phyloP scores from a whole-genome alignment of 306 rosid species.

The barrel medic (Medicago truncatula) region DNA sequence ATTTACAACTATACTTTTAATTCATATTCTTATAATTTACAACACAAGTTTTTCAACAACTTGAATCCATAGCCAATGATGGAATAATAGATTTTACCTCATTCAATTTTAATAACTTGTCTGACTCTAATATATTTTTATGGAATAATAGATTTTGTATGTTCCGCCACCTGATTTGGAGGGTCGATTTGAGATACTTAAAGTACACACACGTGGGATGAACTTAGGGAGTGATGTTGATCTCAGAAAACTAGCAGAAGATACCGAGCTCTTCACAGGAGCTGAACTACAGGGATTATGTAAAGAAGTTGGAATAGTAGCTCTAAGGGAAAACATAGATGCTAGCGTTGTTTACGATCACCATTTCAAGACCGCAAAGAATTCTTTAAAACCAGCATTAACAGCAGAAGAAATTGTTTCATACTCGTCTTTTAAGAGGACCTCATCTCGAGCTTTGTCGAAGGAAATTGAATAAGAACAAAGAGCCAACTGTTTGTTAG shows the following conservation, averaged over 20 bases:
- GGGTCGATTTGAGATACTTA: constrained; percentile 77
- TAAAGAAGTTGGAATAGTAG: constrained; percentile 85
- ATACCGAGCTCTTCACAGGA: constrained; percentile 86
- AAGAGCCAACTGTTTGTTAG: background rate
- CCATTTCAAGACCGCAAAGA: constrained; percentile 73
- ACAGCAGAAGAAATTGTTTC: constrained; percentile 53
- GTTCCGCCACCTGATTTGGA: constrained; percentile 94
- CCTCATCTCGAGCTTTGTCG: constrained; percentile 47
- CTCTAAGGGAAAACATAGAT: constrained; percentile 77
- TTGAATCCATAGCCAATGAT: no score
- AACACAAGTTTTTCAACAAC: background rate
- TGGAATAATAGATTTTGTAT: constrained; percentile 70
- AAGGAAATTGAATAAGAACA: background rate
- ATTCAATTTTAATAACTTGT: background rate
- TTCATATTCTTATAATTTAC: background rate
- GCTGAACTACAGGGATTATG: constrained; percentile 90
- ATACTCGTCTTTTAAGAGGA: constrained; percentile 65
- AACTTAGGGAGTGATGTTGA: constrained; percentile 62
- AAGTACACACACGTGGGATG: constrained; percentile 78
- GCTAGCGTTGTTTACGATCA: constrained; percentile 62
- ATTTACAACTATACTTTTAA: background rate
- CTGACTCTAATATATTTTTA: constrained; percentile 28
- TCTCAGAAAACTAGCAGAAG: constrained; percentile 71
- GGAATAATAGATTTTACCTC: no score
- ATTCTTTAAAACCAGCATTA: constrained; percentile 71